Base-by-base conservation (phyloP, 805 yeast species). In the Metschnikowia corniflorae region DNA sequence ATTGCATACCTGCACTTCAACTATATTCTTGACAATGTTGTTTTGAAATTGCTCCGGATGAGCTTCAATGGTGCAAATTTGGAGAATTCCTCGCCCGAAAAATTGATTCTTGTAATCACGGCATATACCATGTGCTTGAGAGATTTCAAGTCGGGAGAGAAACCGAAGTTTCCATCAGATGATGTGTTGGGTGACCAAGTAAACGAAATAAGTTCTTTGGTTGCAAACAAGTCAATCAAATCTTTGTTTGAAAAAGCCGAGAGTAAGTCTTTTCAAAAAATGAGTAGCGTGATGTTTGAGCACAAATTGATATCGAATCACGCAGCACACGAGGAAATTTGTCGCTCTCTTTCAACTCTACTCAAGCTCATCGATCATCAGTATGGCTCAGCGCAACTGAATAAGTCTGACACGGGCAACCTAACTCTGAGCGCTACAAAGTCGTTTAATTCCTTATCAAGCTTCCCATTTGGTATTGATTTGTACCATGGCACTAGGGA, bases 1-100 rank as follows among this genome's bases (percentile, higher is more conserved):
- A 73, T 85, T 26, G 96, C 96, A 0, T 83, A 70, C 49, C 79
- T 84, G 16, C 87, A 87, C 45, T 75, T 84, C 41, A 88, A 82
- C 51, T 83, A 83, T 51, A 75, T 86, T 0, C 62, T 91, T 46
- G 97, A 89, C 48, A 84, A 82, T 49, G 78, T 85, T 4, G 60
- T 93, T 9, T 62, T 83, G 26, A 91, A 88, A 9, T 58, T 91
- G 31, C 65, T 91, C 41, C 77, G 74, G 39, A 58, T 69, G 1
- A 71, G 83, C 5, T 81, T 80, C 50, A 78, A 73, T 50, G 82
- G 83, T 0, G 42, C 63, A 2, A 61, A 65, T 1, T 53, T 82
- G 26, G 97, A 91, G 33, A 71, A 68, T 29, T 51, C 82, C 1
- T 68, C 74, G 2, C 82, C 86, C 16, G 97, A 89, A 52, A 77